phyloP scores from a whole-genome alignment of 2,329 filamentous ascomycete genomes.

The Penicillium palitans region DNA sequence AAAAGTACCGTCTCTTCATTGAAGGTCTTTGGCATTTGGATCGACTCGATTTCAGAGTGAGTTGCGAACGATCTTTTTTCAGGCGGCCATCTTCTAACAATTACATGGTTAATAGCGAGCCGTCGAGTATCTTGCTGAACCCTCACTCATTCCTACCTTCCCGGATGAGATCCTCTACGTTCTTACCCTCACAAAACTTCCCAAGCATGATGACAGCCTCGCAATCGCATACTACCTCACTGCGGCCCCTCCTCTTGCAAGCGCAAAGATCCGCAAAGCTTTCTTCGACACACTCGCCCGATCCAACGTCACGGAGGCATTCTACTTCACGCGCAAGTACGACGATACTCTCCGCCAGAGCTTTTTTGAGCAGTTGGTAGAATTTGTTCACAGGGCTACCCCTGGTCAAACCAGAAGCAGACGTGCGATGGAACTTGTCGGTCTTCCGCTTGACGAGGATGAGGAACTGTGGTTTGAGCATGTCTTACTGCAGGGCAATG shows the following conservation, averaged over 20 bases:
- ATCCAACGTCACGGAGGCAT: conserved; percentile 69
- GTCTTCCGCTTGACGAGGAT: conserved; percentile 66
- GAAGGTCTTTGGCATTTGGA: conserved; percentile 82
- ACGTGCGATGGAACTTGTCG: conserved; percentile 68
- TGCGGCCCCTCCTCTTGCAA: conserved; percentile 70
- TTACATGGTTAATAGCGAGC: conserved; percentile 52
- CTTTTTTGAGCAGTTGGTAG: conserved; percentile 67
- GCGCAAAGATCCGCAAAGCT: conserved; percentile 60
- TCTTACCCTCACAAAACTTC: conserved; percentile 61
- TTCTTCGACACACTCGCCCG: conserved; percentile 69
- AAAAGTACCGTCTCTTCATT: conserved; percentile 77
- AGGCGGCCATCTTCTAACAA: not conserved
- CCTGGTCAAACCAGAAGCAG: conserved; percentile 48
- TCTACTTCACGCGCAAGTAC: conserved; percentile 69
- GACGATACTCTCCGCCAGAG: conserved; percentile 61
- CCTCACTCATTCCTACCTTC: conserved; percentile 76
- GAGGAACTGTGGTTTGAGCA: conserved; percentile 77
- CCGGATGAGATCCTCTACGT: conserved; percentile 75
- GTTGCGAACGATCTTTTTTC: not conserved
- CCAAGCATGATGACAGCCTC: conserved; percentile 61
- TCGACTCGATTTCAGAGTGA: conserved; percentile 64
- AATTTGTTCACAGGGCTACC: conserved; percentile 53
- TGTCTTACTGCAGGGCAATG: conserved; percentile 64
- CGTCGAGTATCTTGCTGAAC: conserved; percentile 74
- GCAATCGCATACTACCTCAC: conserved; percentile 77